These are phyloP conservation scores for Taxillus chinensis DNA, from an alignment of 164 flowering plant genomes.

Conservation along the genomic window DNA sequence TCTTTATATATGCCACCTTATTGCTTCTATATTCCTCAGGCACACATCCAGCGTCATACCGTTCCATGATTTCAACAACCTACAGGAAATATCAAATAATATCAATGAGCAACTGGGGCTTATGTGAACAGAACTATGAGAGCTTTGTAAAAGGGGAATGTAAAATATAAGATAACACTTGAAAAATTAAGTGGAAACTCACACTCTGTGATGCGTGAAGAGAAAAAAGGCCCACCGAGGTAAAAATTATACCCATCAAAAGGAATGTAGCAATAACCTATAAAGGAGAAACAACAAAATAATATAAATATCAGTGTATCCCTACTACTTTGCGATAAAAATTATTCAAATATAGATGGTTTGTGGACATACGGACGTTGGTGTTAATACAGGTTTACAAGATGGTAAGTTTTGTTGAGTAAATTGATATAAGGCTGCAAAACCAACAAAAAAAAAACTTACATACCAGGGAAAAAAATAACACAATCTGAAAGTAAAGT, in stretches of 20 bases:
- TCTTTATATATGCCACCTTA: constrained; percentile 55
- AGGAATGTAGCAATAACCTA: constrained; percentile 64
- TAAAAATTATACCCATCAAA: constrained; percentile 43
- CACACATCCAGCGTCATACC: constrained; percentile 69
- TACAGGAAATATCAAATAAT: constrained; percentile 12
- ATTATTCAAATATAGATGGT: not conserved
- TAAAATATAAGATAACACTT: not conserved
- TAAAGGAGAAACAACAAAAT: constrained; percentile 8
- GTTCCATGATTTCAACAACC: constrained; percentile 74
- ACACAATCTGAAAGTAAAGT: not conserved
- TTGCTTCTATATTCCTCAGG: constrained; percentile 41
- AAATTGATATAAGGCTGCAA: constrained; percentile 51
- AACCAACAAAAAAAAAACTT: constrained; percentile 10
- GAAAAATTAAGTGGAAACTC: constrained; percentile 12
- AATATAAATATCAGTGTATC: not conserved
- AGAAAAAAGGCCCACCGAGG: constrained; percentile 59
- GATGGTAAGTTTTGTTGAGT: constrained; percentile 82
- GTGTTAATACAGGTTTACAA: constrained; percentile 80
- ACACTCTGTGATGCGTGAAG: constrained; percentile 59
- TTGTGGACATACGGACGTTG: constrained; percentile 46
- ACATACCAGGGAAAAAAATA: not conserved
- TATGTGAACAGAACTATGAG: not conserved
- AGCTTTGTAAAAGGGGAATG: not conserved
- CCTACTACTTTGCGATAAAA: not conserved
- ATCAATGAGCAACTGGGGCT: not conserved